phyloP scores from a whole-genome alignment of 208 protist genomes.

The Crithidia mellificae region DNA sequence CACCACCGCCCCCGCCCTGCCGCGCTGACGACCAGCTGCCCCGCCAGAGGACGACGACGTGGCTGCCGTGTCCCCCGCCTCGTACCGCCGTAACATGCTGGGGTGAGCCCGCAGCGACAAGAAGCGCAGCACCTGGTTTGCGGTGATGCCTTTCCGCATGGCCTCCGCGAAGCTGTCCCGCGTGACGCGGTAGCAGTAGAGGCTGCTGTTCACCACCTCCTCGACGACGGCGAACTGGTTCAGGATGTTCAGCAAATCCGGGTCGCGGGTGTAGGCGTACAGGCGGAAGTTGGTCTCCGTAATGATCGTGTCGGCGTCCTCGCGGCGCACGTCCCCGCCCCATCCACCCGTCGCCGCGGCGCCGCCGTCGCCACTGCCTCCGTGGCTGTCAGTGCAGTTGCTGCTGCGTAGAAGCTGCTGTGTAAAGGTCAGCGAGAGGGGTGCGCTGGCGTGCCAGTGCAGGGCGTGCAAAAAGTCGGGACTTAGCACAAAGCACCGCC shows the following conservation, averaged over 20 bases:
- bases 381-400: background rate
- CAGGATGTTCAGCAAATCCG: conserved; percentile 77
- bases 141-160: conserved; percentile 72
- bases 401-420: conserved; percentile 27
- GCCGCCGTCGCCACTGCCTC: background rate
- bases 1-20: background rate
- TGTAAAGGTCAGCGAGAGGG: conserved; percentile 61
- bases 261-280: conserved; percentile 84
- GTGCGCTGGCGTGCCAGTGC: conserved; percentile 59
- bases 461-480: conserved; percentile 80
- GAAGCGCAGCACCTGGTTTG: conserved; percentile 79
- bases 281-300: conserved; percentile 92
- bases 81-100: conserved; percentile 67
- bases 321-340: conserved; percentile 46
- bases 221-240: conserved; percentile 81
- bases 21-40: background rate
- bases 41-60: conserved; percentile 2
- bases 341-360: background rate
- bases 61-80: conserved; percentile 8
- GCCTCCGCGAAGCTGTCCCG: conserved; percentile 76
- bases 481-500: conserved; percentile 70
- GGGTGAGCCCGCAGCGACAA: conserved; percentile 87
- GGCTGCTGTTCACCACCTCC: conserved; percentile 58
- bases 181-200: conserved; percentile 85
- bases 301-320: conserved; percentile 91